Evolutionary conservation across 768 basidiomycete species (phyloP).

Genomic region (Dacryopinax primogenitus): DNA sequence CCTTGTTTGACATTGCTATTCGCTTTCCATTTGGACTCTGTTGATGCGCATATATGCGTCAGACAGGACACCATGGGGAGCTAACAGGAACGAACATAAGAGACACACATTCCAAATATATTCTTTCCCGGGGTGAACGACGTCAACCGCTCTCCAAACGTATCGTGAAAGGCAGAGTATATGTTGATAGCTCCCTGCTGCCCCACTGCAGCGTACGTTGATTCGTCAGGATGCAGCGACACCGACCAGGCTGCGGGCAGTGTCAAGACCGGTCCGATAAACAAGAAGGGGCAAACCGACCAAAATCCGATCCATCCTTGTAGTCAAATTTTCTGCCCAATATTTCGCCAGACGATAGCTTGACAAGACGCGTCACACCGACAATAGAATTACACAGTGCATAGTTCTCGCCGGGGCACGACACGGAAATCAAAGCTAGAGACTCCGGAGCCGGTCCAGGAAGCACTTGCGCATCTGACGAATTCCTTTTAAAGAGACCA

Average conservation of each 20-base stretch:
- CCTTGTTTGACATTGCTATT: constrained; percentile 69
- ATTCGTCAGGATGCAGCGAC: constrained; percentile 61
- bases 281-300: neutral
- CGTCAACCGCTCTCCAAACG: constrained; percentile 52
- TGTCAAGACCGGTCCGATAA: neutral
- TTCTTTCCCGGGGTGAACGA: constrained; percentile 51
- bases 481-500: neutral
- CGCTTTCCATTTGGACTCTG: constrained; percentile 82
- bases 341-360: neutral
- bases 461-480: neutral
- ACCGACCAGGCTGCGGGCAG: constrained; percentile 60
- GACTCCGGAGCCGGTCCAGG: neutral
- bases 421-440: neutral
- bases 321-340: neutral
- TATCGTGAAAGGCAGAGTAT: constrained; percentile 52
- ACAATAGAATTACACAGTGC: neutral
- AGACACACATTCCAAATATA: constrained; percentile 67
- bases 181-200: constrained; percentile 58
- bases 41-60: constrained; percentile 8
- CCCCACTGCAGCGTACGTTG: constrained; percentile 62
- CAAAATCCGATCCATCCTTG: neutral
- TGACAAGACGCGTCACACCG: neutral
- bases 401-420: neutral
- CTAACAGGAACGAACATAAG: constrained; percentile 45
- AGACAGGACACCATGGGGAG: neutral